These are phyloP conservation scores for Aspergillus puulaauensis DNA, from an alignment of 2,329 filamentous ascomycete species.

Conservation along the genomic window DNA sequence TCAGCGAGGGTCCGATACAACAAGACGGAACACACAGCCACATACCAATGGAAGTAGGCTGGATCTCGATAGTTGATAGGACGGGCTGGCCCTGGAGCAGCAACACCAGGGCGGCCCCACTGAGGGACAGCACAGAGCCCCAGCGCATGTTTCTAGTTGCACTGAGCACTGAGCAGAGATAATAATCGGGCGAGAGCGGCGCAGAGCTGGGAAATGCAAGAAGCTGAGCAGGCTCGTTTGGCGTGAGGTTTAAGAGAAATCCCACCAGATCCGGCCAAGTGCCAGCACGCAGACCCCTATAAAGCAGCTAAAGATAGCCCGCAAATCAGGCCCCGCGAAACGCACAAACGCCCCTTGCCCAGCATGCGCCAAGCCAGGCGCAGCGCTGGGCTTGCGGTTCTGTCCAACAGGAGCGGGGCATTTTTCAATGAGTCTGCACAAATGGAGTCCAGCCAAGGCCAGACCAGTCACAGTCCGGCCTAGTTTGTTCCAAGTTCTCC, in stretches of 20 bases:
- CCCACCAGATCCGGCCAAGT: background rate
- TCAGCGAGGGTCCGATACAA: background rate
- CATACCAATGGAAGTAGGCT: conserved; percentile 3
- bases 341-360: background rate
- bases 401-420: background rate
- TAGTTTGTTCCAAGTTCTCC: background rate
- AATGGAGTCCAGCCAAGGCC: background rate
- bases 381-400: background rate
- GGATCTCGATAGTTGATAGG: conserved; percentile 2
- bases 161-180: background rate
- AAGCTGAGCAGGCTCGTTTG: background rate
- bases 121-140: conserved; percentile 3
- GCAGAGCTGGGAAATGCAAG: background rate
- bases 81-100: conserved; percentile 7
- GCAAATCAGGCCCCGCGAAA: conserved; percentile 3
- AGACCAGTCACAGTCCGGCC: background rate
- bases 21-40: background rate
- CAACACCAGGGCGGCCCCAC: conserved; percentile 10
- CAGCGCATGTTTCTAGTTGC: conserved; percentile 6
- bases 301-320: conserved; percentile 7
- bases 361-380: conserved; percentile 2
- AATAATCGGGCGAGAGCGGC: background rate
- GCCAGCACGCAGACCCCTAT: conserved; percentile 1
- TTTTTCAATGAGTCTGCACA: background rate
- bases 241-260: conserved; percentile 5